Evolutionary conservation across 495 filamentous ascomycete species (phyloP), one percentile per base, ranked within the genome.

Genomic region (Xylaria grammica): DNA sequence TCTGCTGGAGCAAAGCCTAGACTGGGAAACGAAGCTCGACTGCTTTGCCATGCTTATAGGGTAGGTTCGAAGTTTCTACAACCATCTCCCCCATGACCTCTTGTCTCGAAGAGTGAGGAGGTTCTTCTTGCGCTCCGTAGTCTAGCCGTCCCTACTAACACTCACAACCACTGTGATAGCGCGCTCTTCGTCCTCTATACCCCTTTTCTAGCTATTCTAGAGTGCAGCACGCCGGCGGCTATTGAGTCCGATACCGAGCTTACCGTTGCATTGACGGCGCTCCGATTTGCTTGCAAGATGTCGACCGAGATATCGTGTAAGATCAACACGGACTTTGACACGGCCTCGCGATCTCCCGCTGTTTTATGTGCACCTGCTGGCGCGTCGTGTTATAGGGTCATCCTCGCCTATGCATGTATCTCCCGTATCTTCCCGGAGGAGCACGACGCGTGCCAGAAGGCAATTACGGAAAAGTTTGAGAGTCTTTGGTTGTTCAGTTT

Each of bases 261-360:
- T 15, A 29, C 52, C 1, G 67, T 70, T 1, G 72, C 72, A 20
- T 36, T 72, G 3, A 67, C 69, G 22, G 72, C 72, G 17, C 60
- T 74, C 8, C 69, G 67, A 20, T 74, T 74, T 61, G 72, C 72
- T n/a, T 74, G 72, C 61, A 68, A 72, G 54, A 72, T 74, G 72
- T 74, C 72, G 13, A 69, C 67, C 15, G 72, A 74, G 55, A 74
- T 74, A 27, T 69, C 65, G 48, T 74, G 72, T 46, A 74, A 74
- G 65, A 49, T 74, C 9, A 74, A 72, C 61, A 62, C 67, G 4
- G 61, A 65, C 49, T 74, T 62, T 61, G 67, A 54, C 19, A 13
- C 58, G n/a, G 62, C 65, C 40, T 64, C 69, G 17, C 58, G 61
- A 22, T 70, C 65, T 0, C 72, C 72, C 0, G 69, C 67, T 6